Evolutionary conservation across 2,329 filamentous ascomycete genomes (phyloP).

Genomic region (Lecanicillium sp.): DNA sequence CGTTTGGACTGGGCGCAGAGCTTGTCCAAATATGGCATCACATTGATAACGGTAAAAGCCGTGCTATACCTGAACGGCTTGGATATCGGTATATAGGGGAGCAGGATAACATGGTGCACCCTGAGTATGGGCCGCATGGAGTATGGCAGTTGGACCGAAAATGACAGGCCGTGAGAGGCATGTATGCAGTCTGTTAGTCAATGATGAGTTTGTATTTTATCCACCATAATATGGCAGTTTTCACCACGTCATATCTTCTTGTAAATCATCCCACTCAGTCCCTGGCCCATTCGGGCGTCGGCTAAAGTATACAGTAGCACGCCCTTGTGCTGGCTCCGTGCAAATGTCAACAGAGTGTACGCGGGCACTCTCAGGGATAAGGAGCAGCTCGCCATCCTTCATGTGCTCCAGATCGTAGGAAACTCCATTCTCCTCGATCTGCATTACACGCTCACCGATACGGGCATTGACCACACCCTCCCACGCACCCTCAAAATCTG

Average conservation of each 20-base stretch:
- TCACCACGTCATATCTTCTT: conserved; percentile 7
- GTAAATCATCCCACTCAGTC: conserved; percentile 3
- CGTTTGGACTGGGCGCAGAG: conserved; percentile 15
- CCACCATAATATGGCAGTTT: neutral
- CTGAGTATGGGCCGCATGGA: neutral
- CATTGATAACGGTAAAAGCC: conserved; percentile 14
- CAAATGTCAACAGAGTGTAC: conserved; percentile 13
- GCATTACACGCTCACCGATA: conserved; percentile 13
- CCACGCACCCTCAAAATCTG: conserved; percentile 13
- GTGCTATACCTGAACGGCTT: conserved; percentile 12
- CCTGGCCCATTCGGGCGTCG: conserved; percentile 4
- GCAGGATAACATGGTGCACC: neutral
- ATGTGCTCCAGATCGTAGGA: conserved; percentile 4
- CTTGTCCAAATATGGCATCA: conserved; percentile 17
- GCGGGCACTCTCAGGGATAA: conserved; percentile 12
- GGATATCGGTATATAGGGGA: conserved; percentile 12
- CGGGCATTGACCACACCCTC: conserved; percentile 12
- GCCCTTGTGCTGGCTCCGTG: conserved; percentile 2
- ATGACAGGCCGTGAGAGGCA: neutral
- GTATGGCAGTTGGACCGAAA: conserved; percentile 5
- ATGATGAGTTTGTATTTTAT: no score
- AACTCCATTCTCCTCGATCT: conserved; percentile 15
- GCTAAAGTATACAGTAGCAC: conserved; percentile 9
- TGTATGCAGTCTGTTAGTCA: no score
- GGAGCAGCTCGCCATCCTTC: conserved; percentile 16